Evolutionary conservation across 768 basidiomycete genomes (phyloP).

Genomic region (Coprinellus micaceus): DNA sequence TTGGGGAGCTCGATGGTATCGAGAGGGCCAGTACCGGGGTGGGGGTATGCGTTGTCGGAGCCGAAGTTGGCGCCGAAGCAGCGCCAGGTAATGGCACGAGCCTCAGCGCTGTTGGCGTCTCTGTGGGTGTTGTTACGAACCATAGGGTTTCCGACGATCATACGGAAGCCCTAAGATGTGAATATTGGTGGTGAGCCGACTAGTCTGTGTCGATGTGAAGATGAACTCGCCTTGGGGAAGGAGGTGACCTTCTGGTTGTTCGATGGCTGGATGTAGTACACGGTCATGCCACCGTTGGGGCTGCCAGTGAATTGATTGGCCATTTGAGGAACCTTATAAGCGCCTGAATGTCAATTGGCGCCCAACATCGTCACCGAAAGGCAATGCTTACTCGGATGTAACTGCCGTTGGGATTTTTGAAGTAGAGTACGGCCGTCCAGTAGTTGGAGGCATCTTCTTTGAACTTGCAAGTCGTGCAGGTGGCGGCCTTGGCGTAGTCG

Average conservation of each 20-base stretch:
- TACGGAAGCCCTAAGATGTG: constrained; percentile 10
- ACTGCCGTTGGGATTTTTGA: constrained; percentile 4
- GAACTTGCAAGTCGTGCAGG: constrained; percentile 12
- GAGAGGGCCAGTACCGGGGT: constrained; percentile 8
- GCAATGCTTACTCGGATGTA: constrained; percentile 4
- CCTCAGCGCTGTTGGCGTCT: constrained; percentile 7
- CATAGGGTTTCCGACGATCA: constrained; percentile 13
- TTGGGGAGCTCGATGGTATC: constrained; percentile 11
- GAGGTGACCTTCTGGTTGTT: constrained; percentile 4
- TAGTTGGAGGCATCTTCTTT: constrained; percentile 12
- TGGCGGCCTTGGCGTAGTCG: constrained; percentile 1
- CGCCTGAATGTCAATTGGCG: neutral
- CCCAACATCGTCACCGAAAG: neutral
- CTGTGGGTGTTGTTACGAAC: constrained; percentile 2
- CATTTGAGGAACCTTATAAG: constrained; percentile 9
- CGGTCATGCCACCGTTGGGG: constrained; percentile 13
- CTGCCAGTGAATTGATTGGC: constrained; percentile 9
- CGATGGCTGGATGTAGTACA: constrained; percentile 12
- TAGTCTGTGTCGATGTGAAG: neutral
- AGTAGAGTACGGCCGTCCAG: constrained; percentile 12
- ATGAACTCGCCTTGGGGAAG: constrained; percentile 8
- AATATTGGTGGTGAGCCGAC: neutral
- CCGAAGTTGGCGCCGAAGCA: constrained; percentile 11
- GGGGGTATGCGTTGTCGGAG: constrained; percentile 10
- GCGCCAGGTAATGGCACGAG: constrained; percentile 5